phyloP scores from a whole-genome alignment of 495 filamentous ascomycete genomes.

The Aspergillus mulundensis region DNA sequence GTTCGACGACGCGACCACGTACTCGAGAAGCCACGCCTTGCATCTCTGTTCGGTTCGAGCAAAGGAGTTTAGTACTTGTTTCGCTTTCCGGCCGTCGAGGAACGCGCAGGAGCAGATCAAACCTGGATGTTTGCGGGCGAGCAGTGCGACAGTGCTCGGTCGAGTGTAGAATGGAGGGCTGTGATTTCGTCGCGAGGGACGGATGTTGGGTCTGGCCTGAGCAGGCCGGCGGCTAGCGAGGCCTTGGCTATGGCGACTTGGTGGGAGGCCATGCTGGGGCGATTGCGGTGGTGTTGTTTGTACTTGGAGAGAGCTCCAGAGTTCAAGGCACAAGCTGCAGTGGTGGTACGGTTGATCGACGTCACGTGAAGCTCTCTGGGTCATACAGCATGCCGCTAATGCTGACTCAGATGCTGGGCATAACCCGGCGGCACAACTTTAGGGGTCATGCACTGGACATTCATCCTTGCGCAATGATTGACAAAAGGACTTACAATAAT shows the following conservation, averaged over 20 bases:
- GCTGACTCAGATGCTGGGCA: too few relatives aligned
- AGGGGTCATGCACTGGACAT: too few relatives aligned
- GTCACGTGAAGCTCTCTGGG: neutral
- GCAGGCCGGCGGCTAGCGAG: slow-evolving; percentile 68
- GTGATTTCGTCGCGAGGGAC: slow-evolving; percentile 69
- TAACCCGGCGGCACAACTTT: too few relatives aligned
- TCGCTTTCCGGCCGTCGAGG: slow-evolving; percentile 36
- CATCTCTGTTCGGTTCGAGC: slow-evolving; percentile 65
- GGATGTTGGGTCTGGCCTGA: slow-evolving; percentile 70
- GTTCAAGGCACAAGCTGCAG: too few relatives aligned
- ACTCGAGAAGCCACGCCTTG: slow-evolving; percentile 77
- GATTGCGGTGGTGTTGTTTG: neutral
- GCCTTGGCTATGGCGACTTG: slow-evolving; percentile 79
- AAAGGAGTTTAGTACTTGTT: slow-evolving; percentile 46
- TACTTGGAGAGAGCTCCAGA: too few relatives aligned
- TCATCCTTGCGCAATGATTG: too few relatives aligned
- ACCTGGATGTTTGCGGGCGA: slow-evolving; percentile 89
- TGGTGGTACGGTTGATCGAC: neutral
- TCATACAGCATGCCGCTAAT: too few relatives aligned
- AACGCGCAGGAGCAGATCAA: slow-evolving; percentile 62
- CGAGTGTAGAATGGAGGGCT: slow-evolving; percentile 63
- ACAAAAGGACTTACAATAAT: too few relatives aligned
- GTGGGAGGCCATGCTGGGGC: slow-evolving; percentile 59
- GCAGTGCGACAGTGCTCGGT: slow-evolving; percentile 67
- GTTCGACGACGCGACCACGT: slow-evolving; percentile 64